These are phyloP conservation scores for Multifurca ochricompacta DNA, from an alignment of 768 basidiomycete species.

Conservation along the genomic window DNA sequence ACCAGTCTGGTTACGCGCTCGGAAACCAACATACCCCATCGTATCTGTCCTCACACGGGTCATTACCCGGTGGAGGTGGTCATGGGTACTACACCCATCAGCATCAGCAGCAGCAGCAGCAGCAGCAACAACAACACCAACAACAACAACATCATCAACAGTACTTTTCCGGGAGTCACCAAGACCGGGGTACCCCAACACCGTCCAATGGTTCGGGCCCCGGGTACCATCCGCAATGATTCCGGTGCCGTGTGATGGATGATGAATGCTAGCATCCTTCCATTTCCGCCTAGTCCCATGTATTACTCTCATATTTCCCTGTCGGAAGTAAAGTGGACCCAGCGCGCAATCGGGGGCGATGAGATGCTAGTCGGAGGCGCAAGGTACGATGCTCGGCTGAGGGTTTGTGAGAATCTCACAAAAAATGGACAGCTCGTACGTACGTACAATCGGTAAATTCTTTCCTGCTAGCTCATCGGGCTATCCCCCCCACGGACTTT, in stretches of 20 bases:
- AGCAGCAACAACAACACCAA: no score
- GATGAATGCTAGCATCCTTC: constrained; percentile 12
- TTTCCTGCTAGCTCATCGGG: not conserved
- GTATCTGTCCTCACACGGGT: constrained; percentile 13
- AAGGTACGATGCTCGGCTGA: constrained; percentile 17
- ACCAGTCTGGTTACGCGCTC: constrained; percentile 11
- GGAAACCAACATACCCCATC: constrained; percentile 8
- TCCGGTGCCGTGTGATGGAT: constrained; percentile 11
- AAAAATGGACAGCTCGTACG: constrained; percentile 10
- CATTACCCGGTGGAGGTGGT: constrained; percentile 2
- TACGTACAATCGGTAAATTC: constrained; percentile 17
- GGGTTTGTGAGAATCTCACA: constrained; percentile 3
- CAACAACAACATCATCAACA: constrained; percentile 17
- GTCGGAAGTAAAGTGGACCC: constrained; percentile 17
- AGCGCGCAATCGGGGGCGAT: constrained; percentile 16
- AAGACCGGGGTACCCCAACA: constrained; percentile 23
- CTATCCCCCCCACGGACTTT: constrained; percentile 15
- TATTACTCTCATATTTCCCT: constrained; percentile 15
- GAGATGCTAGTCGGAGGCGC: constrained; percentile 12
- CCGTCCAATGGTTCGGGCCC: constrained; percentile 28
- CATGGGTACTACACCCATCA: constrained; percentile 16
- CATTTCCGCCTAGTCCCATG: constrained; percentile 13
- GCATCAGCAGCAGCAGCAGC: no score
- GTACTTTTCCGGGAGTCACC: constrained; percentile 13
- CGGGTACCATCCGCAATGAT: constrained; percentile 29